Percentiles rank a stretch among this genome's conserved stretches.
Evolutionary conservation across 805 yeast species (phyloP).

Genomic region (Wickerhamiella alocasiicola): DNA sequence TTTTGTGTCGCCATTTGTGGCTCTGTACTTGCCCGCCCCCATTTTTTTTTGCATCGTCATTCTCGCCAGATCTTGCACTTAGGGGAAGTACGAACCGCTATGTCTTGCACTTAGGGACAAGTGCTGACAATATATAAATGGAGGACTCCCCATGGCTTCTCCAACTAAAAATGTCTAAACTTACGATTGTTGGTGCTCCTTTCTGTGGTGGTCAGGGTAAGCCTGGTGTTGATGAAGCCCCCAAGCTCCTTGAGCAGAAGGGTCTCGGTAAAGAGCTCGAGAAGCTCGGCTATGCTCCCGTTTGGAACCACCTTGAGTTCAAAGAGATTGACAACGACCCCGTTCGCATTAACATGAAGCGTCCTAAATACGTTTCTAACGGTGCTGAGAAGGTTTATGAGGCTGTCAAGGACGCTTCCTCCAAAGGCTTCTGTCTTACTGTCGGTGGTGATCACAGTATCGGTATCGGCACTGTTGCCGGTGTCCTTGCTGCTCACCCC

Average conservation of each 20-base stretch:
- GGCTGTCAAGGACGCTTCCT: constrained; percentile 42
- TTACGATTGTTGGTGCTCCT: constrained; percentile 62
- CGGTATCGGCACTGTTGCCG: constrained; percentile 86
- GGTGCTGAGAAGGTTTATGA: constrained; percentile 54
- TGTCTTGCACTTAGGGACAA: constrained; percentile 11
- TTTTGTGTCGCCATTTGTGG: too few relatives aligned
- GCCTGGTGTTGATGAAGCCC: constrained; percentile 89
- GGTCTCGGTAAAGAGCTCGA: constrained; percentile 57
- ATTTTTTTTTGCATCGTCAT: too few relatives aligned
- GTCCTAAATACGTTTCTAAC: constrained; percentile 65
- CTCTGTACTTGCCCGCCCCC: too few relatives aligned
- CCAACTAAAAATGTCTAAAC: neutral
- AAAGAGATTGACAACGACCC: constrained; percentile 35
- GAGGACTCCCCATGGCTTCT: neutral
- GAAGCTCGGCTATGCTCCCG: constrained; percentile 61
- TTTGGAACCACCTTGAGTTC: constrained; percentile 28
- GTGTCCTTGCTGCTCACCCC: constrained; percentile 64
- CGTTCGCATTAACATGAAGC: constrained; percentile 45
- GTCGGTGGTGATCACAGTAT: constrained; percentile 96
- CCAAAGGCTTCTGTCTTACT: constrained; percentile 57
- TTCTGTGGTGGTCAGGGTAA: constrained; percentile 94
- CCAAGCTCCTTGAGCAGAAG: constrained; percentile 59
- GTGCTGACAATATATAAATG: constrained; percentile 7
- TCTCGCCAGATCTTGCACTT: constrained; percentile 11
- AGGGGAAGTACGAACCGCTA: constrained; percentile 7